Conservation (phyloP, 345 rosid species). For the Citrus sp. region DNA sequence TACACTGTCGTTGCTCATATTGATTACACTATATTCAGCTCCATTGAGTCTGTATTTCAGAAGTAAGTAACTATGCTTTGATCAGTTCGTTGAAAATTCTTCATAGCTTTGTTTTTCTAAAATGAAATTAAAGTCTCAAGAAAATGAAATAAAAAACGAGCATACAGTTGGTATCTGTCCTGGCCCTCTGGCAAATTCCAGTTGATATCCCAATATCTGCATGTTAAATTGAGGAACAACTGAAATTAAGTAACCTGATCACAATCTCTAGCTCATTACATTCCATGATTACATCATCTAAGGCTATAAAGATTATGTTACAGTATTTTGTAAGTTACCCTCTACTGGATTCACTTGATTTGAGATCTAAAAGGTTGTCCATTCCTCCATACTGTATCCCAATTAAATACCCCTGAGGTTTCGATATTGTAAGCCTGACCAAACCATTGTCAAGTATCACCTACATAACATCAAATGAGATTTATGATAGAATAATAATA, state of each 20-base stretch:
- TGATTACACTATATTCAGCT: conserved; percentile 20
- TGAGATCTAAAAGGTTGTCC: conserved; percentile 32
- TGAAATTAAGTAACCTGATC: neutral
- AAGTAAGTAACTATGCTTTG: neutral
- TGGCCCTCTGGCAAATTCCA: conserved; percentile 30
- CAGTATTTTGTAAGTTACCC: conserved; percentile 21
- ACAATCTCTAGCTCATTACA: neutral
- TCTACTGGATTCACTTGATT: conserved; percentile 30
- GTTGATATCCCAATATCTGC: conserved; percentile 40
- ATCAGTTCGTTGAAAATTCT: neutral
- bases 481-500: neutral
- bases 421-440: conserved; percentile 25
- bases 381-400: conserved; percentile 36
- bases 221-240: neutral
- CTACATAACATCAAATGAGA: conserved; percentile 15
- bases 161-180: conserved; percentile 28
- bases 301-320: neutral
- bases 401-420: conserved; percentile 25
- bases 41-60: conserved; percentile 27
- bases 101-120: neutral
- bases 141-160: neutral
- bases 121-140: neutral
- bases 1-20: conserved; percentile 15
- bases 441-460: conserved; percentile 27
- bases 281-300: too few species aligned